These are phyloP conservation scores for Camellia granthamiana DNA, from an alignment of 148 eudicot genomes.

Conservation along the genomic window DNA sequence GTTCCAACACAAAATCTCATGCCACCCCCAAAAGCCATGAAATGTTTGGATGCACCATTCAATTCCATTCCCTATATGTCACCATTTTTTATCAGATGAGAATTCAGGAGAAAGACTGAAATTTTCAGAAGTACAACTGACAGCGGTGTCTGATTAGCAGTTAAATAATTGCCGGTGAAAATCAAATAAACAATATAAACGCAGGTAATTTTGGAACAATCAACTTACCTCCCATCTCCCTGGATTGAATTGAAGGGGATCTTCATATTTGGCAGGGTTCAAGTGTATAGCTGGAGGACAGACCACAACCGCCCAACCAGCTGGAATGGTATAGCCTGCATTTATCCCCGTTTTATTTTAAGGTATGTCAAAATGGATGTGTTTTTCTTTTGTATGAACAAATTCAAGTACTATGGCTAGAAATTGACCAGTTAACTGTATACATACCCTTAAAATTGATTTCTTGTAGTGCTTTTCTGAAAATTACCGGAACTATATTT, in stretches of 20 bases:
- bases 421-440: not conserved
- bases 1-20: conserved; percentile 78
- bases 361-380: conserved; percentile 16
- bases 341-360: conserved; percentile 12
- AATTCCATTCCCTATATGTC: conserved; percentile 44
- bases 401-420: not conserved
- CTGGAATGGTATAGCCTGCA: conserved; percentile 87
- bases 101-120: not conserved
- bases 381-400: not conserved
- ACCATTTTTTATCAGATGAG: not conserved
- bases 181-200: not conserved
- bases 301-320: conserved; percentile 91
- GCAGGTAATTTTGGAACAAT: conserved; percentile 1
- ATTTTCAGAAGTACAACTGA: not conserved
- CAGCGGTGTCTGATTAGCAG: not conserved
- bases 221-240: conserved; percentile 79
- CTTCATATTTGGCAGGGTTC: conserved; percentile 61
- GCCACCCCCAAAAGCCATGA: conserved; percentile 85
- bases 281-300: conserved; percentile 96
- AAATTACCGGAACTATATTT: conserved; percentile 85
- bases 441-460: conserved; percentile 61
- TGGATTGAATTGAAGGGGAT: conserved; percentile 85
- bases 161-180: not conserved
- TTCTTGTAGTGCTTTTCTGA: conserved; percentile 75
- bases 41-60: conserved; percentile 57